Evolutionary conservation across 1,284 basidiomycete genomes (phyloP).

Genomic region (Cystobasidium pallidum): DNA sequence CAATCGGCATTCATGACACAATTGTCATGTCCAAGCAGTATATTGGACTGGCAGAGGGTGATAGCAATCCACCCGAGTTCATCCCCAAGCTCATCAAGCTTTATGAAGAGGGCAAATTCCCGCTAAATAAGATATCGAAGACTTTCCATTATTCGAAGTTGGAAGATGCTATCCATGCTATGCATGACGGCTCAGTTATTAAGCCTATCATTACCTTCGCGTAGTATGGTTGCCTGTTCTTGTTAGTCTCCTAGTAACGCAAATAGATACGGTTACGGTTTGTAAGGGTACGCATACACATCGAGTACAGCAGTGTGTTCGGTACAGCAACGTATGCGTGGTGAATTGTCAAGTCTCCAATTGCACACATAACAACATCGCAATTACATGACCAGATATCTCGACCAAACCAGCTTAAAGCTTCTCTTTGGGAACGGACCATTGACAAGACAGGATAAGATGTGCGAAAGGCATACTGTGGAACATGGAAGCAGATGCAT

Average conservation of each 20-base stretch:
- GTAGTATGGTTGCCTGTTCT: not conserved
- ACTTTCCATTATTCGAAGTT: slow-evolving; percentile 7
- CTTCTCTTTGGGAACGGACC: slow-evolving; percentile 45
- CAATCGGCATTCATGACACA: not conserved
- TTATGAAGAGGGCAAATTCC: slow-evolving; percentile 16
- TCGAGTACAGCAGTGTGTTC: not conserved
- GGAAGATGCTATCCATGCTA: slow-evolving; percentile 14
- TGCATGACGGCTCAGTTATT: slow-evolving; percentile 29
- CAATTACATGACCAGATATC: not conserved
- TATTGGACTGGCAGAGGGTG: not conserved
- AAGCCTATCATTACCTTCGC: slow-evolving; percentile 26
- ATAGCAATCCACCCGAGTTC: not conserved
- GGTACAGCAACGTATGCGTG: not conserved
- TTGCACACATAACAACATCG: slow-evolving; percentile 5
- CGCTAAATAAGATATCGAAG: slow-evolving; percentile 26
- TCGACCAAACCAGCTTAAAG: slow-evolving; percentile 6
- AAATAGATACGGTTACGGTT: not conserved
- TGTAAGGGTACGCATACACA: not conserved
- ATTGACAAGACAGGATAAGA: slow-evolving; percentile 45
- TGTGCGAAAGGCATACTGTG: slow-evolving; percentile 45
- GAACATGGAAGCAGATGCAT: not conserved
- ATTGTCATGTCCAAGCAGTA: not conserved
- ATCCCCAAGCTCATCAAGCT: slow-evolving; percentile 1
- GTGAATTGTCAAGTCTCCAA: not conserved
- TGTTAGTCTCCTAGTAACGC: not conserved